Percentiles rank a stretch among this genome's conserved stretches.
Conservation (phyloP, 169 alveolate genomes). For the Cryptosporidium viatorum region DNA sequence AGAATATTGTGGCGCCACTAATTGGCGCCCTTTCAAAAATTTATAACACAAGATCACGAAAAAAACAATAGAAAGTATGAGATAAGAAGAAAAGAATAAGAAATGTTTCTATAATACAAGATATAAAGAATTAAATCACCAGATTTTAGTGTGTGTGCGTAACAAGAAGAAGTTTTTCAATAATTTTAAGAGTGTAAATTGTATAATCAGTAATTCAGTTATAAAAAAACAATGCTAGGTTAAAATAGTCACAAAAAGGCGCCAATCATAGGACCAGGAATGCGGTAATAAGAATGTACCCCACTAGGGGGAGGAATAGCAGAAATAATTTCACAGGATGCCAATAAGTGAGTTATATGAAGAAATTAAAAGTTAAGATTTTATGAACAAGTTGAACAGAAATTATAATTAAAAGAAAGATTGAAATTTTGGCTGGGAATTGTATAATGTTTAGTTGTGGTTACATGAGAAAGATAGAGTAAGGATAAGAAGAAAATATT, state of each 20-base stretch:
- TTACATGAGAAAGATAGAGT: not conserved
- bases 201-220: no score
- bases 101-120: not conserved
- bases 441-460: not conserved
- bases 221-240: no score
- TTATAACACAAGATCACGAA: not conserved
- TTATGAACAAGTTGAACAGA: not conserved
- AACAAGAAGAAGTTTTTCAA: no score
- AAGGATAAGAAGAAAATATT: no score
- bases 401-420: not conserved
- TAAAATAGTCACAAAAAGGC: not conserved
- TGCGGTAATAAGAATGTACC: slow-evolving; percentile 8
- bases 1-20: not conserved
- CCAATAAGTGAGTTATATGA: not conserved
- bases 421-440: no score
- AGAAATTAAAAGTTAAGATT: not conserved
- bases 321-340: not conserved
- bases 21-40: not conserved
- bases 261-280: not conserved
- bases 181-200: no score
- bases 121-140: not conserved
- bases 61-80: not conserved
- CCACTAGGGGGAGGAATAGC: not conserved
- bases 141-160: not conserved
- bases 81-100: not conserved